Percentiles rank a stretch among this genome's conserved stretches.
phyloP scores from a whole-genome alignment of 768 basidiomycete genomes.

The Melanogaster broomeanus region DNA sequence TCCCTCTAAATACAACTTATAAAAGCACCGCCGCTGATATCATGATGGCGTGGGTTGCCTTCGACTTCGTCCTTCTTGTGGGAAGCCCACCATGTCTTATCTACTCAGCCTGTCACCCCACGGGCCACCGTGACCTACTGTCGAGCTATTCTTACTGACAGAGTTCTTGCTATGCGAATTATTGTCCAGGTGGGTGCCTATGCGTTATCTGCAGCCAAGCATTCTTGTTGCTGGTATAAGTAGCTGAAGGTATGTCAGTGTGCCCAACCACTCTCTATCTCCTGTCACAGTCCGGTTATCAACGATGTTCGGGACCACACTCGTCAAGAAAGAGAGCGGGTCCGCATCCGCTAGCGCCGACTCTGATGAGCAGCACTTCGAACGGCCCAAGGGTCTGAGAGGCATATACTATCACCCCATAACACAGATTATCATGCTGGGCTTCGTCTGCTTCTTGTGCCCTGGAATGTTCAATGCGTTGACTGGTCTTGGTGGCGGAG shows the following conservation, averaged over 20 bases:
- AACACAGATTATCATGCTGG: slow-evolving; percentile 63
- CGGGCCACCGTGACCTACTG: not conserved
- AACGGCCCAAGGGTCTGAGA: slow-evolving; percentile 50
- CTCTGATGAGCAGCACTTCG: slow-evolving; percentile 29
- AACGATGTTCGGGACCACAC: not conserved
- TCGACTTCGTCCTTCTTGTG: not conserved
- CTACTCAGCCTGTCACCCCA: not conserved
- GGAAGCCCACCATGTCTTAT: not conserved
- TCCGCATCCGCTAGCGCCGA: not conserved
- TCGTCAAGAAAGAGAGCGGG: slow-evolving; percentile 2
- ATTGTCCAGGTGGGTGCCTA: not conserved
- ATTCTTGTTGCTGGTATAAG: slow-evolving; percentile 5
- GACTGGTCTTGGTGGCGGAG: slow-evolving; percentile 77
- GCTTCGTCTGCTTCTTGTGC: slow-evolving; percentile 61
- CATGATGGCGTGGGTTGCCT: not conserved
- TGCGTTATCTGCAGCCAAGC: not conserved
- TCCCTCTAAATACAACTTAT: too few relatives aligned
- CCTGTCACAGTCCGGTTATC: not conserved
- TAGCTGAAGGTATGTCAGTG: not conserved
- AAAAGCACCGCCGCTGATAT: not conserved
- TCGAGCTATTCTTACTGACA: slow-evolving; percentile 3
- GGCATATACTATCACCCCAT: slow-evolving; percentile 59
- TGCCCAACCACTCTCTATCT: not conserved
- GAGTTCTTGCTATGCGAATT: not conserved
- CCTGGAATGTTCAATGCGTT: slow-evolving; percentile 75